These are phyloP conservation scores for Termitomyces heimii DNA, from an alignment of 768 basidiomycete genomes.

Conservation along the genomic window DNA sequence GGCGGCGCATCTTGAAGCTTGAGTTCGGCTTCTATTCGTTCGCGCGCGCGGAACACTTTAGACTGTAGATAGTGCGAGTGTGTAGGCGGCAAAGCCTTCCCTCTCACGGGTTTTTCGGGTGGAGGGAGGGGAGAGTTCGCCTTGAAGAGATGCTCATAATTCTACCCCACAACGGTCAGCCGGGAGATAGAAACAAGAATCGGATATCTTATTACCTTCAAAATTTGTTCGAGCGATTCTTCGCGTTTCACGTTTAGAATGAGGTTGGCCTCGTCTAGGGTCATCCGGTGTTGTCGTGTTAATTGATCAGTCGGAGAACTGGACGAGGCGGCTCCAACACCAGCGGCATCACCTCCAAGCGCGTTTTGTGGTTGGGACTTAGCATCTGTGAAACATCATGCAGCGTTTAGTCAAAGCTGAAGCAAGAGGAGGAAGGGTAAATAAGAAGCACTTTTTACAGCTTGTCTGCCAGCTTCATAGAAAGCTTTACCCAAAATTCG, in stretches of 20 bases:
- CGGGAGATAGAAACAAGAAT: neutral
- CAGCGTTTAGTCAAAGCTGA: neutral
- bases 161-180: constrained; percentile 37
- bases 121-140: constrained; percentile 72
- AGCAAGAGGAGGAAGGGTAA: neutral
- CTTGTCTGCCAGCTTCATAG: constrained; percentile 84
- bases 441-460: constrained; percentile 73
- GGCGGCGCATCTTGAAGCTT: constrained; percentile 17
- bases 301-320: constrained; percentile 76
- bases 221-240: constrained; percentile 58
- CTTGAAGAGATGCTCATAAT: constrained; percentile 91
- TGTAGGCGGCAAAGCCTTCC: constrained; percentile 37
- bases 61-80: constrained; percentile 94
- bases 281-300: constrained; percentile 86
- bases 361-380: constrained; percentile 71
- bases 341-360: constrained; percentile 63
- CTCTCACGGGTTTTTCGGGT: constrained; percentile 39
- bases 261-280: constrained; percentile 88
- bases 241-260: constrained; percentile 85
- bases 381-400: constrained; percentile 52
- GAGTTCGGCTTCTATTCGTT: constrained; percentile 90
- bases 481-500: constrained; percentile 92
- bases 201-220: constrained; percentile 51
- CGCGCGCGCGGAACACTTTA: constrained; percentile 92
- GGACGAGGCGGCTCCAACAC: constrained; percentile 68